Evolutionary conservation across 1,284 basidiomycete genomes (phyloP).

Genomic region (Pascua sp.): DNA sequence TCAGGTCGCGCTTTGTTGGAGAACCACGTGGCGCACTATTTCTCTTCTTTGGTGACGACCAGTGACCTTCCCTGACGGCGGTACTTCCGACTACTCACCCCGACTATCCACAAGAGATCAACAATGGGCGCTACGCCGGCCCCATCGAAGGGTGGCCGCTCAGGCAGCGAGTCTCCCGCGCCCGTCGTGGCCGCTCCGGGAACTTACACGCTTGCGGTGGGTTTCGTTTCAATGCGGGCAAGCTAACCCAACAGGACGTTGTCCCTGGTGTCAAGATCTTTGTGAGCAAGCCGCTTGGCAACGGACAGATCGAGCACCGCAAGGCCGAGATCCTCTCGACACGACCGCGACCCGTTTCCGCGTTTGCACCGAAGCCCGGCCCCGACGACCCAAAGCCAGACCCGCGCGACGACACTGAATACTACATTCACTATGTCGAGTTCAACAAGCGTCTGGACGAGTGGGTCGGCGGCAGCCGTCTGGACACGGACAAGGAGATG

Average conservation of each 20-base stretch:
- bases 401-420: slow-evolving; percentile 71
- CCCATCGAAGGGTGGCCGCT: slow-evolving; percentile 27
- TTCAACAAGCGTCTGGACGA: slow-evolving; percentile 99
- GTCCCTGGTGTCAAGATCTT: slow-evolving; percentile 90
- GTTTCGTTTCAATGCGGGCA: slow-evolving; percentile 26
- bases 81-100: neutral
- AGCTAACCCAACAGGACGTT: slow-evolving; percentile 60
- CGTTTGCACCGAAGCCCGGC: slow-evolving; percentile 59
- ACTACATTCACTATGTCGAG: slow-evolving; percentile 94
- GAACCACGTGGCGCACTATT: too few relatives aligned
- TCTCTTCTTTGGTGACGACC: neutral
- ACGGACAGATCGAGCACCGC: slow-evolving; percentile 75
- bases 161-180: slow-evolving; percentile 39
- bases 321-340: slow-evolving; percentile 91
- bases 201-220: slow-evolving; percentile 68
- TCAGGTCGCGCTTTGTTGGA: neutral
- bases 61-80: neutral
- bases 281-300: slow-evolving; percentile 70
- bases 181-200: slow-evolving; percentile 65
- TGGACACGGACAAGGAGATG: slow-evolving; percentile 79
- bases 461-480: slow-evolving; percentile 87
- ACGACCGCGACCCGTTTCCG: slow-evolving; percentile 63
- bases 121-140: slow-evolving; percentile 41
- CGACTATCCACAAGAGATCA: neutral
- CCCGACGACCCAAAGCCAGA: slow-evolving; percentile 51